Evolutionary conservation across 176 grass and related monocot species (phyloP).

Genomic region (Saccharum spontaneum): DNA sequence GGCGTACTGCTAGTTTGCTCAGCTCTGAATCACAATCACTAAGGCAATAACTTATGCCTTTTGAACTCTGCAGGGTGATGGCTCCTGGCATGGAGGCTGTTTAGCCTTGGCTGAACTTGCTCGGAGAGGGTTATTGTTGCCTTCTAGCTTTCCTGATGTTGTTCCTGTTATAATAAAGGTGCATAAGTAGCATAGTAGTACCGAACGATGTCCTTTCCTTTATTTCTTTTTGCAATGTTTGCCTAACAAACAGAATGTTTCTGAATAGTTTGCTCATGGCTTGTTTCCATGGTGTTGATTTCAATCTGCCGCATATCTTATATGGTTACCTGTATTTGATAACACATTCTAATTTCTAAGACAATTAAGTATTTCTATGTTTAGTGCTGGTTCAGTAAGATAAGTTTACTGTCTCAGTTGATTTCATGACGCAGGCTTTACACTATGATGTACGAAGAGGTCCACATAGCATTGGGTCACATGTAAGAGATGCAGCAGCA

Average conservation of each 20-base stretch:
- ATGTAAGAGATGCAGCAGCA: slow-evolving; percentile 96
- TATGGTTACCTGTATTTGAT: slow-evolving; percentile 19
- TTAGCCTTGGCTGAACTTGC: slow-evolving; percentile 97
- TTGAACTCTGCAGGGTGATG: slow-evolving; percentile 72
- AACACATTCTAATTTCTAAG: slow-evolving; percentile 21
- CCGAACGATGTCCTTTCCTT: not conserved
- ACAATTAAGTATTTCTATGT: slow-evolving; percentile 1
- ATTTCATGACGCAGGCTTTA: slow-evolving; percentile 63
- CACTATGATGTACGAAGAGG: slow-evolving; percentile 94
- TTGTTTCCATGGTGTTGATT: slow-evolving; percentile 19
- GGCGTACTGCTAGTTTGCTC: slow-evolving; percentile 32
- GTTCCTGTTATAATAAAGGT: slow-evolving; percentile 85
- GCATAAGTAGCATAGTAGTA: slow-evolving; percentile 17
- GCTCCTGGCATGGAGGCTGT: slow-evolving; percentile 97
- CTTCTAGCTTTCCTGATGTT: slow-evolving; percentile 81
- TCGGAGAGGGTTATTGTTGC: slow-evolving; percentile 84
- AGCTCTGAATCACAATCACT: not conserved
- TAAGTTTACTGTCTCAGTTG: slow-evolving; percentile 11
- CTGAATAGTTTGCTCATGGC: not conserved
- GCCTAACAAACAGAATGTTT: not conserved
- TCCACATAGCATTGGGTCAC: slow-evolving; percentile 92
- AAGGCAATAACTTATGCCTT: slow-evolving; percentile 24
- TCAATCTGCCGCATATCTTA: not conserved
- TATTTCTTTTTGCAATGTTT: slow-evolving; percentile 4
- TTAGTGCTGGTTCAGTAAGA: slow-evolving; percentile 17